phyloP scores from a whole-genome alignment of 306 rosid genomes.

The Corylus heterophylla region DNA sequence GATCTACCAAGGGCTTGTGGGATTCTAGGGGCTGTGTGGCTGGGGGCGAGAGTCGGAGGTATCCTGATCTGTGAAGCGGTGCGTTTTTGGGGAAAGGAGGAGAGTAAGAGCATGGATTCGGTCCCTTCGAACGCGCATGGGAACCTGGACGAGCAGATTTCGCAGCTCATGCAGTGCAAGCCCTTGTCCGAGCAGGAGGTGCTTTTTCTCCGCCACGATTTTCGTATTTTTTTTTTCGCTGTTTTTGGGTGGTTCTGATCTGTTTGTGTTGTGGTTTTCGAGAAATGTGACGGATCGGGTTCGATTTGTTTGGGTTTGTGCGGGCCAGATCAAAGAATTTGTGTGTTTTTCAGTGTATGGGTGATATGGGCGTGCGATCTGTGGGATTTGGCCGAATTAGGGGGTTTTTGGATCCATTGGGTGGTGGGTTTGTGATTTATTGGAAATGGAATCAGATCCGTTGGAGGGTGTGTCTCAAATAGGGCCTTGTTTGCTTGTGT shows the following conservation, averaged over 20 bases:
- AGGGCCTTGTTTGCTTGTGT: background rate
- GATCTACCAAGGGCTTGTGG: background rate
- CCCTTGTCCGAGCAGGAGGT: conserved; percentile 97
- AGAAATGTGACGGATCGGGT: conserved; percentile 42
- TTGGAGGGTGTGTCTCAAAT: background rate
- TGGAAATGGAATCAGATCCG: conserved; percentile 26
- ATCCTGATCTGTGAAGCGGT: conserved; percentile 39
- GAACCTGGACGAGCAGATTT: conserved; percentile 87
- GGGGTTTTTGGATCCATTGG: conserved; percentile 33
- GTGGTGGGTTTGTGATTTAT: background rate
- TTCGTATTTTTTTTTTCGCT: background rate
- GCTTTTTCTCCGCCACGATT: background rate
- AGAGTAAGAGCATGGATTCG: conserved; percentile 61
- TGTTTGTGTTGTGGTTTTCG: conserved; percentile 12
- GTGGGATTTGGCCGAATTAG: conserved; percentile 21
- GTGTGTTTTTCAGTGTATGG: background rate
- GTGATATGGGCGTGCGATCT: conserved; percentile 29
- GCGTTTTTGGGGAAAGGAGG: conserved; percentile 13
- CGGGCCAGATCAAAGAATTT: conserved; percentile 3
- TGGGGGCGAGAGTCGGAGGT: conserved; percentile 21
- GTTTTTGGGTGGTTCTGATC: background rate
- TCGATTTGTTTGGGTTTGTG: conserved; percentile 19
- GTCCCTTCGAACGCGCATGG: conserved; percentile 81
- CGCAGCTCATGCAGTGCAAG: conserved; percentile 99
- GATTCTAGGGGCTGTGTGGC: background rate